A percentile compares a stretch with the other conserved stretches of the same genome.
These are phyloP conservation scores for Coemansia sp. DNA, from an alignment of 192 early-diverging fungal genomes.

Conservation along the genomic window DNA sequence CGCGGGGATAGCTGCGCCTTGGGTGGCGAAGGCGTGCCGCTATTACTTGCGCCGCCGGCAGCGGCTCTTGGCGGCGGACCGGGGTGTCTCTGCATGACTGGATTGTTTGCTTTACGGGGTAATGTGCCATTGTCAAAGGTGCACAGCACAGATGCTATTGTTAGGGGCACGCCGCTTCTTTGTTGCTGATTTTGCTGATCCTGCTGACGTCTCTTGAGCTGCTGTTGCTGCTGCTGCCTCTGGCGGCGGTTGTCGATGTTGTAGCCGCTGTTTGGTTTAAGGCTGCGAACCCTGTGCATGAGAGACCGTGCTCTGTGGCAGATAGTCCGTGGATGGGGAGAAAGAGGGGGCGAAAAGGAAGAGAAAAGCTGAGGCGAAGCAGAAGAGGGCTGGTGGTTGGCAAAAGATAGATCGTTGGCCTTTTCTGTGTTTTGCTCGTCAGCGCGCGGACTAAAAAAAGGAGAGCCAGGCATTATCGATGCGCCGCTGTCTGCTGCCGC, in stretches of 20 bases:
- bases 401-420: neutral
- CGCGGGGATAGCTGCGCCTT: neutral
- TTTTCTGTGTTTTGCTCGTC: neutral
- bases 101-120: neutral
- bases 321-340: slow-evolving; percentile 41
- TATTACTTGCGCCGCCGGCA: neutral
- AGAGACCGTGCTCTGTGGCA: slow-evolving; percentile 36
- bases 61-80: neutral
- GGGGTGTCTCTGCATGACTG: neutral
- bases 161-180: slow-evolving; percentile 9
- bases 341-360: slow-evolving; percentile 49
- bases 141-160: slow-evolving; percentile 28
- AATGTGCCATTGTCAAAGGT: slow-evolving; percentile 4
- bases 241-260: neutral
- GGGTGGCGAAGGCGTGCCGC: slow-evolving; percentile 7
- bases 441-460: neutral
- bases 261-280: slow-evolving; percentile 12
- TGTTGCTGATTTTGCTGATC: slow-evolving; percentile 7
- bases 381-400: neutral
- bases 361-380: slow-evolving; percentile 28
- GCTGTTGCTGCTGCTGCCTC: neutral
- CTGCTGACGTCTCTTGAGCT: neutral
- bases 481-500: slow-evolving; percentile 6
- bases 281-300: slow-evolving; percentile 33
- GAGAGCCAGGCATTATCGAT: neutral